These are phyloP conservation scores for Cephaloascus fragrans DNA, from an alignment of 805 yeast species.

Conservation along the genomic window DNA sequence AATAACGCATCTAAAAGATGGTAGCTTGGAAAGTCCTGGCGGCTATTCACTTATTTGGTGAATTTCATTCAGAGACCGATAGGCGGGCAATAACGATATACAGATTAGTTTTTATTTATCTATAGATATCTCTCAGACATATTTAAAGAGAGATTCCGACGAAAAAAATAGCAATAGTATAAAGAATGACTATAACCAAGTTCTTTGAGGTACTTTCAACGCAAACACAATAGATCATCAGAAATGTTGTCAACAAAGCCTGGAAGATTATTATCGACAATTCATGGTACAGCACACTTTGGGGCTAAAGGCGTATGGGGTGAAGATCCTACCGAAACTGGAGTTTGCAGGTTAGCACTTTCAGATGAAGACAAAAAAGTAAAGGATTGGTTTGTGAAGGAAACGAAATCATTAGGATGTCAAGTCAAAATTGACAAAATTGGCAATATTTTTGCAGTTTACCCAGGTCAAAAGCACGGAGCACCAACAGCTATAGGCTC, in stretches of 20 bases:
- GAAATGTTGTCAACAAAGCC: conserved; percentile 11
- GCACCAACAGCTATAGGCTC: conserved; percentile 64
- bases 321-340: conserved; percentile 43
- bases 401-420: conserved; percentile 46
- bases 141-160: too few relatives aligned
- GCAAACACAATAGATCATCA: neutral
- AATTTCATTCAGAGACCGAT: too few relatives aligned
- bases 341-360: conserved; percentile 58
- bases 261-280: conserved; percentile 43
- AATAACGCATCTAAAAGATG: too few relatives aligned
- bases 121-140: too few relatives aligned
- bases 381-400: conserved; percentile 54
- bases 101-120: too few relatives aligned
- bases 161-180: too few relatives aligned
- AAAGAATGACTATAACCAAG: too few relatives aligned
- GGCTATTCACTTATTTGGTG: too few relatives aligned
- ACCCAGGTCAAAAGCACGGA: conserved; percentile 42
- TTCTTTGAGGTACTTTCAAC: too few relatives aligned
- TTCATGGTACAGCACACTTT: conserved; percentile 50
- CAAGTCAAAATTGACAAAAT: conserved; percentile 48
- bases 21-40: too few relatives aligned
- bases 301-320: conserved; percentile 66
- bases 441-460: conserved; percentile 61
- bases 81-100: too few relatives aligned
- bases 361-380: conserved; percentile 53